Evolutionary conservation across 2,329 filamentous ascomycete genomes (phyloP), one percentile per base, ranked within the genome.

Genomic region (Neofusicoccum parvum): DNA sequence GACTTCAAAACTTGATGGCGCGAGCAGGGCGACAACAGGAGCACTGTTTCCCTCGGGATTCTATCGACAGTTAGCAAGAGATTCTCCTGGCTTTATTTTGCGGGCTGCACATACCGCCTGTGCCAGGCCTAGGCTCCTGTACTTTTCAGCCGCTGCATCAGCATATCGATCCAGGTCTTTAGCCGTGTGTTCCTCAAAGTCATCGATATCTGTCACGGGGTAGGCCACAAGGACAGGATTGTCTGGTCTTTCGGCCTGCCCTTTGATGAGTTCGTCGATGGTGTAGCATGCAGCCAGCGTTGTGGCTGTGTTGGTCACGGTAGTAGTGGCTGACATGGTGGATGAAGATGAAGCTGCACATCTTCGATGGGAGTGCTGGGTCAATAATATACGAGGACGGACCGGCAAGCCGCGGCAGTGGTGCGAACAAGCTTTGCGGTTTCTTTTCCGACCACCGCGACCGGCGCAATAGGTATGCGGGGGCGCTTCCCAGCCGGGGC

Each of bases 1-100:
- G 67, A 85, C 86, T 62, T 86, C 82, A 7, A 88, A 75, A 67
- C 83, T 82, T 0, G 85, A 86, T 0, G 80, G 78, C 0, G 83
- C 84, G 1, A 88, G 74, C 10, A 88, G 70, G 0, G 80, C 83
- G 20, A 87, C 77, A 2, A 70, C 69, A 27, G 71, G 54, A 9
- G 54, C 41, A 1, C 11, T 17, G 54, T 3, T 3, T 41, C 6
- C 6, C 0, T 9, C 17, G 1, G 54, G 41, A 27, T 59, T 27
- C 54, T 59, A 9, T 5, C 7, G 1, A 3, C 7, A 2, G 15
- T 34, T 15, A 46, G 12, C 27, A 32, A 32, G 1, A 32, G 0
- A 32, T 15, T 39, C 11, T 39, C 11, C 10, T 4, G 7, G 41
- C 14, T 45, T 5, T 17, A 1, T 1, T 17, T 0, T 7, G 15